Conservation (phyloP, 768 basidiomycete species). For the Suillus ampliporus region DNA sequence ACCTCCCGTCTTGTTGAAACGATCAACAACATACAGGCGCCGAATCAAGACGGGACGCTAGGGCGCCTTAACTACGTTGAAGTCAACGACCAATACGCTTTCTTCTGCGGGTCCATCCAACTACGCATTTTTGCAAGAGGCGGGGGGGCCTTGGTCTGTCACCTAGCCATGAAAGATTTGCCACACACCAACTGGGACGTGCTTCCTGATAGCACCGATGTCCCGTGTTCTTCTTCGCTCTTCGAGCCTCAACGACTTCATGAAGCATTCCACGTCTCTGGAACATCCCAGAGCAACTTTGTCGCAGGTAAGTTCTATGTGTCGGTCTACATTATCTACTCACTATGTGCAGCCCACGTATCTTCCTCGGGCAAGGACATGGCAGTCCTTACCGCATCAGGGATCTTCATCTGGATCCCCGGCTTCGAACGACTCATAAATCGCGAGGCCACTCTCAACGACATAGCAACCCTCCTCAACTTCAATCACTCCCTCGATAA, state of each 20-base stretch:
- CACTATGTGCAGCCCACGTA: conserved; percentile 41
- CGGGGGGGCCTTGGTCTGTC: conserved; percentile 49
- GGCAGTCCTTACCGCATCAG: conserved; percentile 34
- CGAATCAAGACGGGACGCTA: conserved; percentile 12
- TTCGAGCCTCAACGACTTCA: conserved; percentile 30
- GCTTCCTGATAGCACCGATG: conserved; percentile 17
- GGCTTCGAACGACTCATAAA: conserved; percentile 32
- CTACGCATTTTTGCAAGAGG: conserved; percentile 61
- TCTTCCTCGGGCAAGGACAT: conserved; percentile 52
- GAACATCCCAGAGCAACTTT: conserved; percentile 21
- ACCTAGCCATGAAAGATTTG: conserved; percentile 43
- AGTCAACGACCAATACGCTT: conserved; percentile 58
- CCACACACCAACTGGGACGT: conserved; percentile 44
- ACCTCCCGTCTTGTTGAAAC: conserved; percentile 54
- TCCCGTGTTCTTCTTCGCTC: conserved; percentile 14
- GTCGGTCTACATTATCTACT: background rate
- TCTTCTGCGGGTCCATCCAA: conserved; percentile 56
- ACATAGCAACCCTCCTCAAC: conserved; percentile 34
- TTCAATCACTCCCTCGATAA: conserved; percentile 24
- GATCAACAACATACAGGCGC: conserved; percentile 46
- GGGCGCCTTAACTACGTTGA: conserved; percentile 67
- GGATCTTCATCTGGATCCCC: conserved; percentile 33
- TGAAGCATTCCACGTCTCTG: conserved; percentile 11
- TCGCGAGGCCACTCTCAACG: conserved; percentile 47
- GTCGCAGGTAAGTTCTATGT: conserved; percentile 30